These are phyloP conservation scores for Irineochytrium annulatum DNA, from an alignment of 192 early-diverging fungal species.

Conservation along the genomic window DNA sequence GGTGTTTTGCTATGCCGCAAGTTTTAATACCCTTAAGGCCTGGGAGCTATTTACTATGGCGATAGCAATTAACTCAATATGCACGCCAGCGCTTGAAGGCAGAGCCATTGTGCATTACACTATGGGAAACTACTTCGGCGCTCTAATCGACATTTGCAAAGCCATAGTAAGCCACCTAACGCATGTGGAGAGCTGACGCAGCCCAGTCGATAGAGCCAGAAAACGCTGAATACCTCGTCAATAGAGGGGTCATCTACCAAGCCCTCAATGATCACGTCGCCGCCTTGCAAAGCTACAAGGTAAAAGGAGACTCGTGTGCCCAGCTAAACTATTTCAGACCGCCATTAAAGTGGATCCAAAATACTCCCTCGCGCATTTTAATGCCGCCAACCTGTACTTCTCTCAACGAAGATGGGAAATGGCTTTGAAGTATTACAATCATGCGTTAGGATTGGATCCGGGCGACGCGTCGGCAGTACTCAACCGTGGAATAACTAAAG, in stretches of 20 bases:
- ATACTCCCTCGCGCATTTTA: conserved; percentile 47
- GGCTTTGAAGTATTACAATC: conserved; percentile 35
- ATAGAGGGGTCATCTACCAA: conserved; percentile 46
- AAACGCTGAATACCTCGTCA: conserved; percentile 48
- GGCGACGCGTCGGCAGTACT: conserved; percentile 28
- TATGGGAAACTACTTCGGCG: conserved; percentile 45
- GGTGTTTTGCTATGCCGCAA: background rate
- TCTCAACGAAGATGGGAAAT: conserved; percentile 42
- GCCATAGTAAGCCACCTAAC: conserved; percentile 34
- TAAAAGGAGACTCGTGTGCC: conserved; percentile 5
- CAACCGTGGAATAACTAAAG: conserved; percentile 47
- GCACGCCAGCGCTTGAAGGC: conserved; percentile 51
- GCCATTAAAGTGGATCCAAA: conserved; percentile 42
- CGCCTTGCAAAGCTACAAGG: conserved; percentile 51
- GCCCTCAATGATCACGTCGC: conserved; percentile 43
- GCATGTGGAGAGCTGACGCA: background rate
- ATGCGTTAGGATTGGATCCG: conserved; percentile 36
- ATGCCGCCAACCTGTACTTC: conserved; percentile 50
- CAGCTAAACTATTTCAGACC: conserved; percentile 18
- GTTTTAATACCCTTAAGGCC: conserved; percentile 23
- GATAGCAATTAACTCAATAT: conserved; percentile 36
- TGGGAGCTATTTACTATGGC: conserved; percentile 46
- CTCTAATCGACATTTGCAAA: conserved; percentile 47
- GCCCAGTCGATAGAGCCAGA: conserved; percentile 36
- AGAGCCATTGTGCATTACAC: conserved; percentile 40